Evolutionary conservation across 1,284 basidiomycete genomes (phyloP).

Genomic region (Tylopilus sp.): DNA sequence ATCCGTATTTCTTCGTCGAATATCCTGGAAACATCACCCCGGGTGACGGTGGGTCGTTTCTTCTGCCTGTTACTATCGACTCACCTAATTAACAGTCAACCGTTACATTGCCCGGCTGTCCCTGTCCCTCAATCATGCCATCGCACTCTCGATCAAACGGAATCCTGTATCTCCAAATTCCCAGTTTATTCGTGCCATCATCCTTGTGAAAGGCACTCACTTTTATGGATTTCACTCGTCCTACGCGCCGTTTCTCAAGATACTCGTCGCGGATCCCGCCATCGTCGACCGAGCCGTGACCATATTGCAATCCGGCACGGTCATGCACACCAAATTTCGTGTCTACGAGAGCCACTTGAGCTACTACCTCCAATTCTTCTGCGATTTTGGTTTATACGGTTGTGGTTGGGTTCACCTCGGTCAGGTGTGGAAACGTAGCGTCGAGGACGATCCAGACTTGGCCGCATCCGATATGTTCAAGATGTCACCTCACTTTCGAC

Average conservation of each 20-base stretch:
- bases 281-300: conserved; percentile 67
- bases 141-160: conserved; percentile 67
- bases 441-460: conserved; percentile 19
- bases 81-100: conserved; percentile 48
- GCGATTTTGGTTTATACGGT: conserved; percentile 93
- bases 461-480: conserved; percentile 20
- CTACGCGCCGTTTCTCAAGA: conserved; percentile 87
- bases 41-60: conserved; percentile 37
- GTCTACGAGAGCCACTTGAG: conserved; percentile 90
- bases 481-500: conserved; percentile 51
- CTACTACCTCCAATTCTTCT: conserved; percentile 90
- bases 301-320: conserved; percentile 74
- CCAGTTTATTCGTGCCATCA: conserved; percentile 64
- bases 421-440: conserved; percentile 54
- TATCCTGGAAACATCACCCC: conserved; percentile 59
- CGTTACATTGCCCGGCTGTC: conserved; percentile 64
- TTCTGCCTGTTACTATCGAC: not conserved
- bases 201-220: conserved; percentile 90
- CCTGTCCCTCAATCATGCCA: conserved; percentile 72
- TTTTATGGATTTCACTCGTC: conserved; percentile 95
- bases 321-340: conserved; percentile 75
- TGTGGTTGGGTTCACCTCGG: conserved; percentile 84
- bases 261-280: conserved; percentile 72
- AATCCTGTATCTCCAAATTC: conserved; percentile 54
- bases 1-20: conserved; percentile 76